Base-by-base conservation (phyloP, 108 stramenopile species). In the Licmophora abbreviata region DNA sequence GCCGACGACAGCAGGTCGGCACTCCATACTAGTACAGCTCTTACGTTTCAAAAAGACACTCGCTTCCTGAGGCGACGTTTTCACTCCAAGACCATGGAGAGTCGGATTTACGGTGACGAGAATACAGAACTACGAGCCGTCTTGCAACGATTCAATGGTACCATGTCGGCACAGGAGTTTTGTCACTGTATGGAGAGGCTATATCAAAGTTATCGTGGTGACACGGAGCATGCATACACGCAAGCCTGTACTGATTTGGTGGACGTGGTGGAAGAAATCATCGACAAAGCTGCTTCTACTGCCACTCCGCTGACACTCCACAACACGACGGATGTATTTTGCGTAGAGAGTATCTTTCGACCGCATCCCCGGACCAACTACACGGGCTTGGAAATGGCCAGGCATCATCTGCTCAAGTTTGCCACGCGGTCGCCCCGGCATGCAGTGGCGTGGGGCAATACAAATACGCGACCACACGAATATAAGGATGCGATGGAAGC, bases 401-500 rank as follows among this genome's bases (percentile, higher is more conserved):
- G 51, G 31, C 30, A 48, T 34, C 26, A 52, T 20, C 48, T 58
- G 14, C 25, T 29, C 7, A 1, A 31, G 11, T 31, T 31, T 29
- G 48, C 48, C 2, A 29, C 15, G 33, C 22, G 31, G 14, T 15
- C 18, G 29, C 29, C 44, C 10, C 7, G 27, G 7, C 22, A 50
- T 1, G 46, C 74, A 3, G 25, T 78, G 21, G 60, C 71, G 9
- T 79, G 83, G 84, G 88, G 88, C 1, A 89, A 89, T 51, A 89
- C 88, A n/a, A 89, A 89, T 38, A 65, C 83, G 4, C 66, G 77
- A 44, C 61, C 76, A 15, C 52, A 67, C 36, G 83, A 89, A 25
- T 83, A 74, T 51, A 35, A 45, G 28, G 18, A 35, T 18, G 88
- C 83, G 21, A 64, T 89, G 41, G 79, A 81, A 43, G 74, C 66